A percentile compares a stretch with the other conserved stretches of the same genome.
phyloP scores from a whole-genome alignment of 1,284 basidiomycete genomes.

The Apiotrichum akiyoshidainum region DNA sequence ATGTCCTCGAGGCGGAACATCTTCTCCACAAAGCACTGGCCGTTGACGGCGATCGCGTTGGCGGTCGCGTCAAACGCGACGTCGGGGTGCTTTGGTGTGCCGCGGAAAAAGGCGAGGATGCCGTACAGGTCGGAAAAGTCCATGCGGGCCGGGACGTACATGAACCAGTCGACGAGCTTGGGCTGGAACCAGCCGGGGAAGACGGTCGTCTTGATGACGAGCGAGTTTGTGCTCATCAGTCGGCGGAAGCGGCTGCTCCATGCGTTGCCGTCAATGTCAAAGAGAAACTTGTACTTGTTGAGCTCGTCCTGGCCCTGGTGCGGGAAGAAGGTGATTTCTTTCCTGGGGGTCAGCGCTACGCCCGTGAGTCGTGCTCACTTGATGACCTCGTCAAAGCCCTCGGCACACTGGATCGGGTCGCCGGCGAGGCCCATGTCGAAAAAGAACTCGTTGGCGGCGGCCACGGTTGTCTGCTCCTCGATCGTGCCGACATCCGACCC shows the following conservation, averaged over 20 bases:
- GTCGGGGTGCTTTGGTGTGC: slow-evolving; percentile 40
- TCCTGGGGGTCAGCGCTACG: slow-evolving; percentile 18
- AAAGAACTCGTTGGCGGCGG: slow-evolving; percentile 26
- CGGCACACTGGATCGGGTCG: slow-evolving; percentile 41
- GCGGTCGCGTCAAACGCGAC: slow-evolving; percentile 49
- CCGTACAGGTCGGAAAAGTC: slow-evolving; percentile 48
- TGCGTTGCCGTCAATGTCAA: slow-evolving; percentile 55
- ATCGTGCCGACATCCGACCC: background rate
- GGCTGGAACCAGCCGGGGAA: slow-evolving; percentile 50
- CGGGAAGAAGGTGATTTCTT: slow-evolving; percentile 41
- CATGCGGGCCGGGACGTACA: slow-evolving; percentile 47
- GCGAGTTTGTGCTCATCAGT: slow-evolving; percentile 52
- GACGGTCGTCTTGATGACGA: slow-evolving; percentile 52
- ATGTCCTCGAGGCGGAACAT: slow-evolving; percentile 49
- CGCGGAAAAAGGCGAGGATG: slow-evolving; percentile 49
- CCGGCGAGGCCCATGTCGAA: slow-evolving; percentile 48
- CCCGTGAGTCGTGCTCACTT: slow-evolving; percentile 22
- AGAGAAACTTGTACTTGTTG: slow-evolving; percentile 51
- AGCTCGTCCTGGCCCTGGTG: slow-evolving; percentile 29
- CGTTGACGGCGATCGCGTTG: slow-evolving; percentile 45
- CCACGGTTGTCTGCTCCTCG: background rate
- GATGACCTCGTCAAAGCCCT: slow-evolving; percentile 43
- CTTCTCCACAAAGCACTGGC: slow-evolving; percentile 47
- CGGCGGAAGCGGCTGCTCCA: slow-evolving; percentile 48
- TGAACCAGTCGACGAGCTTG: slow-evolving; percentile 51